Evolutionary conservation across 2,329 filamentous ascomycete species (phyloP), one percentile per base, ranked within the genome.

Genomic region (Ceratocystis papillata): DNA sequence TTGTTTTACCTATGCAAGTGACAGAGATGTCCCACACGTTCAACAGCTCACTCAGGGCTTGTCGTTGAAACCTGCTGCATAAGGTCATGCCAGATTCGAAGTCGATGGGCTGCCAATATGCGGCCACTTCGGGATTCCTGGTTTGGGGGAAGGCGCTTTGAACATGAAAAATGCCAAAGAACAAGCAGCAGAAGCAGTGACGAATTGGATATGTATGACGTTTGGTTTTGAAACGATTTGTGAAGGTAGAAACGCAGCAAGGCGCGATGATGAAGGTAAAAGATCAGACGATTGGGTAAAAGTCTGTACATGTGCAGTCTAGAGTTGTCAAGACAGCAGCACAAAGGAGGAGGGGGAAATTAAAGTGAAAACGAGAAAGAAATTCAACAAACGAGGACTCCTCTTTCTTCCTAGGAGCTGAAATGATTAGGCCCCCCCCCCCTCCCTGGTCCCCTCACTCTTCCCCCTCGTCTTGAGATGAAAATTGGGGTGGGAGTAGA

Each of bases 111-210:
- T 59, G 55, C 55, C 30, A 59, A 25, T 33, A 59, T 59, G 55
- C 55, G 55, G 55, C 55, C 55, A 59, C 55, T 59, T 59, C 28
- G 55, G 55, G 55, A 59, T 59, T 59, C 55, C 55, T 59, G 25
- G 30, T 59, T 59, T 7, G 55, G 55, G 20, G 33, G 17, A 53
- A 12, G 37, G 22, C 55, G 55, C 55, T 59, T 59, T 59, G 55
- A 59, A 59, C 55, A 59, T 41, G 8, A 15, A 41, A 41, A 41
- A 41, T 41, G 37, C 37, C 37, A 41, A 15, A 12, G 37, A 37
- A 12, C 20, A 50, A 48, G 46, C 46, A 48, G 46, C 48, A 53
- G 10, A 53, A 53, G 48, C 55, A 59, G 55, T 59, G 55, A 20
- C 28, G 33, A 30, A 59, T 37, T n/a, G 22, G 20, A 12, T 20